phyloP scores from a whole-genome alignment of 345 rosid genomes.

The Salix purpurea region DNA sequence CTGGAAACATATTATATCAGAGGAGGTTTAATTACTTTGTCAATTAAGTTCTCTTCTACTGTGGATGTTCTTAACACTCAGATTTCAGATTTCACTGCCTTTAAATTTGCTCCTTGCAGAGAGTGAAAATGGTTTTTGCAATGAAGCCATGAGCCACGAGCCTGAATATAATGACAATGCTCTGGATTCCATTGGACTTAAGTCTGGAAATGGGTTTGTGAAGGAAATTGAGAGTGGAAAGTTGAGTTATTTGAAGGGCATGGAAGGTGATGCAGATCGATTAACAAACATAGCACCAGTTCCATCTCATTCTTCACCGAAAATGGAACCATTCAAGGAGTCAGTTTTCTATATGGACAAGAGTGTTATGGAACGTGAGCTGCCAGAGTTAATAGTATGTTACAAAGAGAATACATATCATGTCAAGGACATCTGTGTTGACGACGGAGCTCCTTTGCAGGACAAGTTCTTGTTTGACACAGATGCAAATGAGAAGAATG shows the following conservation, averaged over 20 bases:
- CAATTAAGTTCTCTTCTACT: background rate
- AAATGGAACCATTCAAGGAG: slow-evolving; percentile 28
- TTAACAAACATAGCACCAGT: slow-evolving; percentile 13
- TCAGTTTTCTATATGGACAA: slow-evolving; percentile 52
- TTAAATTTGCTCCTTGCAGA: slow-evolving; percentile 38
- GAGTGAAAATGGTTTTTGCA: slow-evolving; percentile 36
- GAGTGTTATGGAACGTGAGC: slow-evolving; percentile 43
- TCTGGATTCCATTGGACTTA: slow-evolving; percentile 30
- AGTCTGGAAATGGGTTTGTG: slow-evolving; percentile 25
- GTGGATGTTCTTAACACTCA: background rate
- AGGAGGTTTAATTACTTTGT: background rate
- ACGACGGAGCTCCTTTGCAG: slow-evolving; percentile 58
- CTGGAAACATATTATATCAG: background rate
- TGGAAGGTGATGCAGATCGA: slow-evolving; percentile 19
- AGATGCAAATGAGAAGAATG: slow-evolving; percentile 24
- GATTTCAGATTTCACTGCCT: slow-evolving; percentile 7
- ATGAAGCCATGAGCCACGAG: slow-evolving; percentile 32
- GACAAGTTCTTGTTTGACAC: slow-evolving; percentile 50
- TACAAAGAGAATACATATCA: slow-evolving; percentile 52
- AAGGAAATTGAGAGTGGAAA: slow-evolving; percentile 25
- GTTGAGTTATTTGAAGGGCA: slow-evolving; percentile 17
- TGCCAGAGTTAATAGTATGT: slow-evolving; percentile 68
- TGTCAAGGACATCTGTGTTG: slow-evolving; percentile 76
- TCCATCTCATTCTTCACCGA: slow-evolving; percentile 14
- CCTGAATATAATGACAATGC: slow-evolving; percentile 29